These are phyloP conservation scores for Pochonia chlamydosporia DNA, from an alignment of 2,329 filamentous ascomycete species.

Conservation along the genomic window DNA sequence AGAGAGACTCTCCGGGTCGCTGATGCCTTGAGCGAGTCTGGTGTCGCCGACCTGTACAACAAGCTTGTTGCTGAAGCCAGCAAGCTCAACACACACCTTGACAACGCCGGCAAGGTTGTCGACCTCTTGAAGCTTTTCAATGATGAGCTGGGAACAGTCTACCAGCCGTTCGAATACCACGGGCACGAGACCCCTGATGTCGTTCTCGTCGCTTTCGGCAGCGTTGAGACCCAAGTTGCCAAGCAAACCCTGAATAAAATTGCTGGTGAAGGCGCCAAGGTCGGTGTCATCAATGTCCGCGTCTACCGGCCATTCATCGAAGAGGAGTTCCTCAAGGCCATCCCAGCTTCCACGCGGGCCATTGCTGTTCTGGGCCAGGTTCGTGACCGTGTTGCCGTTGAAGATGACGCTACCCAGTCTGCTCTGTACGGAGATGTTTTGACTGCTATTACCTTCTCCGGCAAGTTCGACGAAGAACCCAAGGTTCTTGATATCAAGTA, in stretches of 20 bases:
- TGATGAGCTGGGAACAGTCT: constrained; percentile 86
- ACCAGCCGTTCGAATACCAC: constrained; percentile 88
- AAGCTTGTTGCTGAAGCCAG: constrained; percentile 57
- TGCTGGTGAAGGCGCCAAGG: constrained; percentile 64
- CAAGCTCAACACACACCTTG: constrained; percentile 62
- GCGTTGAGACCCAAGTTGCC: constrained; percentile 79
- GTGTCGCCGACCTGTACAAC: constrained; percentile 64
- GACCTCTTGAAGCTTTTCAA: constrained; percentile 73
- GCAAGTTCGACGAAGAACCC: constrained; percentile 56
- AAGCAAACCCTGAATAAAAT: constrained; percentile 73
- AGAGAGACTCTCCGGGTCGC: constrained; percentile 78
- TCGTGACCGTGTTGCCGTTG: constrained; percentile 61
- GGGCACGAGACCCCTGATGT: constrained; percentile 75
- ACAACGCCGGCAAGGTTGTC: constrained; percentile 65
- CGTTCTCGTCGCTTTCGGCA: constrained; percentile 89
- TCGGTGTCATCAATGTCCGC: constrained; percentile 86
- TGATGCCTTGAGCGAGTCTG: constrained; percentile 69
- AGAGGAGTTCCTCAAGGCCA: constrained; percentile 78
- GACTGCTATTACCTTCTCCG: constrained; percentile 74
- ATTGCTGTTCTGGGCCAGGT: constrained; percentile 91
- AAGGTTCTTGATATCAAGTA: constrained; percentile 85
- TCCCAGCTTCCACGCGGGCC: constrained; percentile 69
- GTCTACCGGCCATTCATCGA: constrained; percentile 94
- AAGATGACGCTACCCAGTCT: constrained; percentile 74
- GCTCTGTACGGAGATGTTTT: constrained; percentile 87